Conservation (phyloP, 768 basidiomycete species). For the Mycena filopes region DNA sequence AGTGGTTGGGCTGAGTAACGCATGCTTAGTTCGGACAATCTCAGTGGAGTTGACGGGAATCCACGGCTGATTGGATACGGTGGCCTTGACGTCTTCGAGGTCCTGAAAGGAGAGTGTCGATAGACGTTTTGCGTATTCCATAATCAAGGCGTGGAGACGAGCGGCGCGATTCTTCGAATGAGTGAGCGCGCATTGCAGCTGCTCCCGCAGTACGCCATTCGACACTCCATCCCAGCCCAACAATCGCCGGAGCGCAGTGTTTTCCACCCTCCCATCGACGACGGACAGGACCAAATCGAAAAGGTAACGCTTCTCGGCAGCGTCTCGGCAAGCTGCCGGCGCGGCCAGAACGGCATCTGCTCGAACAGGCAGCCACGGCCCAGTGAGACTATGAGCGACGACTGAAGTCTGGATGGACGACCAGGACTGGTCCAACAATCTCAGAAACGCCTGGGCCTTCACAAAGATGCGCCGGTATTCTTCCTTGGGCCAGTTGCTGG, state of each 20-base stretch:
- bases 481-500: not conserved
- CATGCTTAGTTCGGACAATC: slow-evolving; percentile 14
- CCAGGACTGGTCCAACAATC: slow-evolving; percentile 23
- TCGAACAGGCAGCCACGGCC: slow-evolving; percentile 25
- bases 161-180: not conserved
- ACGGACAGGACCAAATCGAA: slow-evolving; percentile 27
- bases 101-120: slow-evolving; percentile 9
- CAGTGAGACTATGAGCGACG: not conserved
- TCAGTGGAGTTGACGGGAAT: slow-evolving; percentile 12
- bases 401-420: not conserved
- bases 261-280: slow-evolving; percentile 7
- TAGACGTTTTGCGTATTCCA: slow-evolving; percentile 16
- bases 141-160: slow-evolving; percentile 22
- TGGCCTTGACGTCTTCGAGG: slow-evolving; percentile 11
- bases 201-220: slow-evolving; percentile 10
- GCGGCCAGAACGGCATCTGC: not conserved
- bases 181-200: slow-evolving; percentile 15
- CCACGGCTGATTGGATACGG: slow-evolving; percentile 17
- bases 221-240: slow-evolving; percentile 27
- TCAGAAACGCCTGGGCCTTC: slow-evolving; percentile 24
- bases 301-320: not conserved
- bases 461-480: slow-evolving; percentile 9
- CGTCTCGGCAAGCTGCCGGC: slow-evolving; percentile 21
- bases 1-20: slow-evolving; percentile 19
- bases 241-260: slow-evolving; percentile 10